Conservation (phyloP, 2,329 filamentous ascomycete genomes). For the Fusarium coffeatum region DNA sequence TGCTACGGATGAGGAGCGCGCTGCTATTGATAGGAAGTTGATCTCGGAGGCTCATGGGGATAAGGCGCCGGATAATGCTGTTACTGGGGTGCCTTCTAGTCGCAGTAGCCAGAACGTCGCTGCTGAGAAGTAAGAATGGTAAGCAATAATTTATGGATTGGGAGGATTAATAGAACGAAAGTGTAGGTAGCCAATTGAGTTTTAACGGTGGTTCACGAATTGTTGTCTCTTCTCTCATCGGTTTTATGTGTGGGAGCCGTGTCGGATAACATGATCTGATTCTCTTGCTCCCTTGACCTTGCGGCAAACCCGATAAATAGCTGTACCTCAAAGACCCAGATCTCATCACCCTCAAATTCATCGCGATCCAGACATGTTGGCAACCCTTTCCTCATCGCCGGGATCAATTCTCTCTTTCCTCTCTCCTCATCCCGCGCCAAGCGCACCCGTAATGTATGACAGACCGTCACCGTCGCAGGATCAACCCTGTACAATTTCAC, state of each 20-base stretch:
- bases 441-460: too few relatives aligned
- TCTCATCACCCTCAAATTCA: neutral
- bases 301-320: neutral
- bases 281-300: too few relatives aligned
- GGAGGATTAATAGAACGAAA: too few relatives aligned
- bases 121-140: neutral
- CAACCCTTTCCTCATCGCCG: neutral
- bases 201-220: too few relatives aligned
- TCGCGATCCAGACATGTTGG: neutral
- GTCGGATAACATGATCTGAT: too few relatives aligned
- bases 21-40: slow-evolving; percentile 21
- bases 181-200: neutral
- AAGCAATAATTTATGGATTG: too few relatives aligned
- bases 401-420: neutral
- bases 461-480: neutral
- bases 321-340: neutral
- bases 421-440: neutral
- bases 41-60: neutral
- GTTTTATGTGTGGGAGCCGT: too few relatives aligned
- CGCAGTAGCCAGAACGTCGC: slow-evolving; percentile 11
- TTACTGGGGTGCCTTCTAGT: neutral
- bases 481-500: slow-evolving; percentile 1
- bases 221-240: neutral
- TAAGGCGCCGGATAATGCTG: neutral
- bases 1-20: slow-evolving; percentile 50